phyloP scores from a whole-genome alignment of 305 asterid genomes.

The Stenogyne calaminthoides region DNA sequence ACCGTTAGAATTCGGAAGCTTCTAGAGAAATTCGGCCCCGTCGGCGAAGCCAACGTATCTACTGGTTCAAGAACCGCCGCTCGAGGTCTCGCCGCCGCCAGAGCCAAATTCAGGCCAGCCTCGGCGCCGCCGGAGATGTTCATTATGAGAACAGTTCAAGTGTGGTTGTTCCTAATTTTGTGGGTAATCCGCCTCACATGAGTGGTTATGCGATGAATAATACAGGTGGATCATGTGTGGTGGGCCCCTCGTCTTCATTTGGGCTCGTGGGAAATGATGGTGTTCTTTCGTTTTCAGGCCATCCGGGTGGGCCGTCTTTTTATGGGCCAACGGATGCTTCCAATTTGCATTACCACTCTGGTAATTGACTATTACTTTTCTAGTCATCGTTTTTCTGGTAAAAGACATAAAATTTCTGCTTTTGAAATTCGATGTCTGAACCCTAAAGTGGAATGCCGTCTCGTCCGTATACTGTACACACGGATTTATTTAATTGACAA shows the following conservation, averaged over 20 bases:
- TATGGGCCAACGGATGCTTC: slow-evolving; percentile 29
- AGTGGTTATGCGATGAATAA: background rate
- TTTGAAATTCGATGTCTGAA: background rate
- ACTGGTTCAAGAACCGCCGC: slow-evolving; percentile 92
- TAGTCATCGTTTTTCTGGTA: too few species aligned
- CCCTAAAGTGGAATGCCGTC: background rate
- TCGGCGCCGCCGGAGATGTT: slow-evolving; percentile 28
- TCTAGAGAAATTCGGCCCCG: slow-evolving; percentile 70
- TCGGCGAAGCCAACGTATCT: slow-evolving; percentile 83
- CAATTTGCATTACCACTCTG: slow-evolving; percentile 40
- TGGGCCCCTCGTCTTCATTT: slow-evolving; percentile 33
- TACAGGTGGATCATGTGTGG: background rate
- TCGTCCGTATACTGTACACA: too few species aligned
- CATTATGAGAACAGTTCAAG: slow-evolving; percentile 1
- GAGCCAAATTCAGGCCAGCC: slow-evolving; percentile 65
- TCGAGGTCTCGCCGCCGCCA: slow-evolving; percentile 80
- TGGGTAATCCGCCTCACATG: background rate
- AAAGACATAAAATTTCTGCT: too few species aligned
- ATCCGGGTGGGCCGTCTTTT: slow-evolving; percentile 17
- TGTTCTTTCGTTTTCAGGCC: slow-evolving; percentile 32
- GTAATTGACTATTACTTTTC: background rate
- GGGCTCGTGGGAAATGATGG: slow-evolving; percentile 20
- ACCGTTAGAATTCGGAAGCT: slow-evolving; percentile 66
- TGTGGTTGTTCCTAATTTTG: background rate
- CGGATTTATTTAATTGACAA: too few species aligned